Conservation (phyloP, 352 stramenopile genomes). For the Hyaloperonospora brassicae region DNA sequence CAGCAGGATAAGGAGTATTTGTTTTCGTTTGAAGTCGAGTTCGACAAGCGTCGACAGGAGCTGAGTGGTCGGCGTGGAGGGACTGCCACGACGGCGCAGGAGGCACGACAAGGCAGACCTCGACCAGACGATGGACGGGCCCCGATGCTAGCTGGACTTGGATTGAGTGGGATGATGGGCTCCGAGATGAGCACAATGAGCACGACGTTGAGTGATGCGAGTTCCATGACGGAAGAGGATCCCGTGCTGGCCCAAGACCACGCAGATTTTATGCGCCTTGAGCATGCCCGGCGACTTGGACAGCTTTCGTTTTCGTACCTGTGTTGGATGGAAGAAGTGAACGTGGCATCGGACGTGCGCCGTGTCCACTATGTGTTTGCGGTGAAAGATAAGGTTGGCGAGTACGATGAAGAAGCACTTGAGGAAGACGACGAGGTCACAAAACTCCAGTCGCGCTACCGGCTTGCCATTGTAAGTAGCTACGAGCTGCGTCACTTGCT, state of each 20-base stretch:
- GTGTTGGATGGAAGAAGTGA: constrained; percentile 73
- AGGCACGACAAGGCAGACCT: constrained; percentile 5
- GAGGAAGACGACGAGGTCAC: constrained; percentile 10
- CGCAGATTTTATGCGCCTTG: constrained; percentile 30
- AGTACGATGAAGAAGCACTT: constrained; percentile 20
- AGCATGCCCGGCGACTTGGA: constrained; percentile 39
- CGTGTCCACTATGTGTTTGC: constrained; percentile 62
- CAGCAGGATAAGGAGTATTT: constrained; percentile 66
- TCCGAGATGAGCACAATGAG: constrained; percentile 46
- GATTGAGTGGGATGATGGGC: constrained; percentile 16
- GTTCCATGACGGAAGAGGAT: constrained; percentile 40
- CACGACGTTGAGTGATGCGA: constrained; percentile 44
- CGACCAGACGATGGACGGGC: constrained; percentile 9
- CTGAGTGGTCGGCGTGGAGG: constrained; percentile 5
- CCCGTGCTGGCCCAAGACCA: constrained; percentile 24
- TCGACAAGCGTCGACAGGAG: constrained; percentile 21
- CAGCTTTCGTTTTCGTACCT: constrained; percentile 43
- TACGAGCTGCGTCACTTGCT: constrained; percentile 50
- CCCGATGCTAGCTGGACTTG: constrained; percentile 12
- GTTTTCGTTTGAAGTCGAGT: constrained; percentile 74
- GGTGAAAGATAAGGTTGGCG: constrained; percentile 26
- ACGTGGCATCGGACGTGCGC: constrained; percentile 46
- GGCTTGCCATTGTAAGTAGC: constrained; percentile 57
- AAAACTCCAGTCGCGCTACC: constrained; percentile 6
- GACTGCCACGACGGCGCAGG: constrained; percentile 8